These are phyloP conservation scores for Lavandula angustifolia DNA, from an alignment of 257 asterid species.

Conservation along the genomic window DNA sequence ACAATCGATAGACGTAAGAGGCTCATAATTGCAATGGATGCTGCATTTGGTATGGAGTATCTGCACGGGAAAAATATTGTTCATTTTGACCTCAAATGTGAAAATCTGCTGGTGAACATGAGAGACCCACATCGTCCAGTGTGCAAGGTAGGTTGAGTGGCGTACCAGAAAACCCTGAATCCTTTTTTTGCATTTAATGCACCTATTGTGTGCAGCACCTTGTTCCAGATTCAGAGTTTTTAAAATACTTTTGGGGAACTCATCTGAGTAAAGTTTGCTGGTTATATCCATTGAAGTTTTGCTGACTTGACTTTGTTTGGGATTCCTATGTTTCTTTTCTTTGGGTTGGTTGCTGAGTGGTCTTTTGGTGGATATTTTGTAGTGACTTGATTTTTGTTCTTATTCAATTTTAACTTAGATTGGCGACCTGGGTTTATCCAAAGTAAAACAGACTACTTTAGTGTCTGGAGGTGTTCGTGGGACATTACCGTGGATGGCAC, in stretches of 20 bases:
- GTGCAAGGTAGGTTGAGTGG: slow-evolving; percentile 68
- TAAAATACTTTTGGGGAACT: background rate
- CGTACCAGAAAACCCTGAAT: background rate
- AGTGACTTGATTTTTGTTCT: slow-evolving; percentile 16
- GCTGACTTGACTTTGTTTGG: slow-evolving; percentile 14
- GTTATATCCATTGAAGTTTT: background rate
- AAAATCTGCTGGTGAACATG: slow-evolving; percentile 92
- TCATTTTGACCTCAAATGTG: slow-evolving; percentile 97
- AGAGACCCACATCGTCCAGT: slow-evolving; percentile 99
- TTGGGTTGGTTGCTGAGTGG: slow-evolving; percentile 21
- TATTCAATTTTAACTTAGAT: slow-evolving; percentile 48
- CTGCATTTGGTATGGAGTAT: slow-evolving; percentile 99
- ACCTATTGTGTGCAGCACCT: too few species aligned
- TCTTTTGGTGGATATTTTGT: background rate
- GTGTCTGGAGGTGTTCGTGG: slow-evolving; percentile 99
- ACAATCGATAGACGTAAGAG: slow-evolving; percentile 97
- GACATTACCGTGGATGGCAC: slow-evolving; percentile 99
- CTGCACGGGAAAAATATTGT: slow-evolving; percentile 93
- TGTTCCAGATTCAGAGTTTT: too few species aligned
- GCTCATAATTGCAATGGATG: slow-evolving; percentile 93
- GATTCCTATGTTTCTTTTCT: slow-evolving; percentile 9
- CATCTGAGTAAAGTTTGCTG: too few species aligned
- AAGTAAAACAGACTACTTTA: slow-evolving; percentile 83
- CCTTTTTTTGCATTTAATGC: slow-evolving; percentile 3
- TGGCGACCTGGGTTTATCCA: slow-evolving; percentile 96